Base-by-base conservation (phyloP, 2,329 filamentous ascomycete species). In the Aspergillus oerlinghausenensis region DNA sequence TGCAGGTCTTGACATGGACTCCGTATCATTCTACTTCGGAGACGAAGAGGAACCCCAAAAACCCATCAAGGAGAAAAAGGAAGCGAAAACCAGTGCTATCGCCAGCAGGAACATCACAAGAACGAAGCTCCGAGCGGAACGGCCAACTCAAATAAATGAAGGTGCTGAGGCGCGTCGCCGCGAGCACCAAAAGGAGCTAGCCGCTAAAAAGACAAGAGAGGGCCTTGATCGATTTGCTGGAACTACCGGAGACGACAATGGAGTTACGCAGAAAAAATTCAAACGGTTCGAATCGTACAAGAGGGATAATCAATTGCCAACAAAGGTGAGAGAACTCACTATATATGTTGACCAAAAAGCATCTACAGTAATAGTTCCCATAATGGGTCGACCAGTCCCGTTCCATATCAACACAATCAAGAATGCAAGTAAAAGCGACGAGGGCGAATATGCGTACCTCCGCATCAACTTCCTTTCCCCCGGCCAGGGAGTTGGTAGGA, bases 231-330 rank as follows among this genome's bases (percentile, higher is more conserved):
- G 91, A 61, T 99, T 95, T 71, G 86, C 90, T 45, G 91, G 96
- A 68, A 89, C 90, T 0, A 92, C 89, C 0, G 88, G 87, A 57
- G 90, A 88, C 56, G 82, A 93, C 62, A 94, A 96, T 68, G 94
- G 93, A 35, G 87, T 87, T n/a, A 88, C 94, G 63, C 88, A 95
- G 73, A 97, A 97, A 82, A 96, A 93, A 77, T 97, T 99, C 81
- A 97, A 97, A 80, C 90, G 92, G 55, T 99, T 97, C 70, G 94
- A 99, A 75, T 99, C 94, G 0, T 99, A 99, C 79, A 99, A 97
- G 80, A 86, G 93, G 59, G 94, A 97, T 73, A 96, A 95, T 66
- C 93, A 97, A 73, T 86, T 99, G 54, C 94, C 94, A 1, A 71
- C 83, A 14, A 88, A 86, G 68, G 86, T 96, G 63, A 88, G 89